Conservation (phyloP, 2,329 filamentous ascomycete species). For the Sordariomycetes sp. region DNA sequence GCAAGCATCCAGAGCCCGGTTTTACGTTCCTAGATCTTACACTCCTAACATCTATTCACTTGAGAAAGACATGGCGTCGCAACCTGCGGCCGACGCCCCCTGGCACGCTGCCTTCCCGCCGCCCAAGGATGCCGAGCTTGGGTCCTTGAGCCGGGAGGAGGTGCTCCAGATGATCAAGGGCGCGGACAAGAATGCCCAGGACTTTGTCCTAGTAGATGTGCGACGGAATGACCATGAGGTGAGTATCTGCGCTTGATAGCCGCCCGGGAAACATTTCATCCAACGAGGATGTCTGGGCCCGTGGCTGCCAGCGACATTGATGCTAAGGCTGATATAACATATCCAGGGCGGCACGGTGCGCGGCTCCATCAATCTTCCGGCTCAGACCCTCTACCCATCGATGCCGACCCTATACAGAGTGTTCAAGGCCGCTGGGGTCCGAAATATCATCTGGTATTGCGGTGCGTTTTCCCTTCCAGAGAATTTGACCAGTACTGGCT, state of each 20-base stretch:
- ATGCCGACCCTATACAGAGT: conserved; percentile 35
- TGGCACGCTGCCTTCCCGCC: conserved; percentile 28
- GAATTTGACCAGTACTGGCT: background rate
- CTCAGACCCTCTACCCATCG: conserved; percentile 41
- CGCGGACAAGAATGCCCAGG: conserved; percentile 13
- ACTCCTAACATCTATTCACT: background rate
- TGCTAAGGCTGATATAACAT: background rate
- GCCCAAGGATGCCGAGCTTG: conserved; percentile 15
- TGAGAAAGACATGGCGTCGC: background rate
- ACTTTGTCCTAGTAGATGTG: conserved; percentile 33
- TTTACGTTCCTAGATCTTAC: background rate
- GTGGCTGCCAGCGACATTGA: background rate
- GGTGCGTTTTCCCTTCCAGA: conserved; percentile 22
- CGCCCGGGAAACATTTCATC: background rate
- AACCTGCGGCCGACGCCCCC: conserved; percentile 10
- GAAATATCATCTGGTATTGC: conserved; percentile 43
- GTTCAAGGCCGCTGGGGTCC: conserved; percentile 35
- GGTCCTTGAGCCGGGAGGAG: conserved; percentile 18
- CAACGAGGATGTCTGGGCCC: background rate
- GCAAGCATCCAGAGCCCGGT: too few species aligned
- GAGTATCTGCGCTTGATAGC: background rate
- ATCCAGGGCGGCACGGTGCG: conserved; percentile 45
- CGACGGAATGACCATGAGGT: conserved; percentile 33
- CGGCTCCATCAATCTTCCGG: conserved; percentile 46
- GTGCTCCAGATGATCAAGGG: conserved; percentile 21